Base-by-base conservation (phyloP, 2,329 filamentous ascomycete species). In the Trichoderma gracile region DNA sequence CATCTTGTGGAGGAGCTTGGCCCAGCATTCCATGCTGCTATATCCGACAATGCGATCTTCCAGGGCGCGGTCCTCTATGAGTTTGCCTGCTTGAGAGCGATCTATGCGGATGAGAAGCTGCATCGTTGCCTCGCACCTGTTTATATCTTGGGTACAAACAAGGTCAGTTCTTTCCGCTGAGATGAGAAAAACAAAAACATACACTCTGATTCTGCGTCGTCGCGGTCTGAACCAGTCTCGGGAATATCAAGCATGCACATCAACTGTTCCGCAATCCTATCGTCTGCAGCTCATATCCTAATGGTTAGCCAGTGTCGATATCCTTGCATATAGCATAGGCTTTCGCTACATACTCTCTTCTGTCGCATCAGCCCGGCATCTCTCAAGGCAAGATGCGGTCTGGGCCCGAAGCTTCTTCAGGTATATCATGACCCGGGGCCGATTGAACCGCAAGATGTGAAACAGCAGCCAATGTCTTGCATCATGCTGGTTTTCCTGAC, bases 1-100 rank as follows among this genome's bases (percentile, higher is more conserved):
- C 10, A 60, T 52, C 1, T 12, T n/a, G 33, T 60, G 57, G 12
- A 60, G n/a, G 5, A 60, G 9, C 2, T 45, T 2, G 2, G 57
- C n/a, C 57, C 57, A 60, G 47, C 57, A 52, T 50, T 60, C 57
- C 57, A 52, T 52, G 23, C 57, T 60, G 3, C 1, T 52, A 21
- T 21, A 30, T 1, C 57, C 57, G 4, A 5, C 23, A 1, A 60
- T 30, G 17, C 57, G 57, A 12, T 52, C n/a, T 52, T 33, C 57
- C 1, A 43, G 7, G 3, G 57, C 57, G 17, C 46, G 46, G 1
- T 30, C 14, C 8, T 27, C 49, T 12, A 60, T 52, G 1, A 25
- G 7, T 25, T 21, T 15, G 2, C 56, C 56, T 5, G 10, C 45
- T 50, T 2, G 23, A 2, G 45, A 42, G 9, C 38, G 9, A 2